These are phyloP conservation scores for Quercus mongolica DNA, from an alignment of 306 rosid species.

Conservation along the genomic window DNA sequence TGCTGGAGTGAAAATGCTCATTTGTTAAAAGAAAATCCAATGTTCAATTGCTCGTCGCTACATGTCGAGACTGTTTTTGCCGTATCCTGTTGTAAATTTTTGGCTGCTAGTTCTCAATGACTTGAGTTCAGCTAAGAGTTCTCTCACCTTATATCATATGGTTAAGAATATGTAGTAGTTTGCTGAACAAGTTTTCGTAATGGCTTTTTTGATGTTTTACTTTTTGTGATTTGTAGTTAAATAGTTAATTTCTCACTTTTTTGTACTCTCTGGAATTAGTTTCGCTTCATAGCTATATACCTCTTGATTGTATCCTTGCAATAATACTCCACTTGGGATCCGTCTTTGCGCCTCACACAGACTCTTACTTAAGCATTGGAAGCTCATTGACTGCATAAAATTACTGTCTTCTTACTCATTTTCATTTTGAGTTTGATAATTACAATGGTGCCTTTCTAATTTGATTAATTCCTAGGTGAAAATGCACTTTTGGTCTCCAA, in stretches of 20 bases:
- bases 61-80: neutral
- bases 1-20: constrained; percentile 8
- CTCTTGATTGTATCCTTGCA: neutral
- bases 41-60: neutral
- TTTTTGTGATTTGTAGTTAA: neutral
- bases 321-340: too few species aligned
- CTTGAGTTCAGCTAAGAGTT: neutral
- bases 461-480: too few species aligned
- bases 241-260: neutral
- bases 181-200: neutral
- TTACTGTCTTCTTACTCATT: too few species aligned
- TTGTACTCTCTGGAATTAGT: neutral
- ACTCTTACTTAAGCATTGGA: too few species aligned
- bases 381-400: too few species aligned
- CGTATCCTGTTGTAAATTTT: neutral
- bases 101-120: neutral
- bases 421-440: too few species aligned
- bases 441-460: too few species aligned
- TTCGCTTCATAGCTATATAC: neutral
- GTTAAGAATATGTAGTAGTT: neutral
- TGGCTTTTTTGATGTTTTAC: neutral
- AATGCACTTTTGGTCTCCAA: too few species aligned
- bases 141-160: neutral
- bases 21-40: constrained; percentile 1
- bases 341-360: neutral